Evolutionary conservation across 306 rosid species (phyloP).

Genomic region (Boehmeria nivea): DNA sequence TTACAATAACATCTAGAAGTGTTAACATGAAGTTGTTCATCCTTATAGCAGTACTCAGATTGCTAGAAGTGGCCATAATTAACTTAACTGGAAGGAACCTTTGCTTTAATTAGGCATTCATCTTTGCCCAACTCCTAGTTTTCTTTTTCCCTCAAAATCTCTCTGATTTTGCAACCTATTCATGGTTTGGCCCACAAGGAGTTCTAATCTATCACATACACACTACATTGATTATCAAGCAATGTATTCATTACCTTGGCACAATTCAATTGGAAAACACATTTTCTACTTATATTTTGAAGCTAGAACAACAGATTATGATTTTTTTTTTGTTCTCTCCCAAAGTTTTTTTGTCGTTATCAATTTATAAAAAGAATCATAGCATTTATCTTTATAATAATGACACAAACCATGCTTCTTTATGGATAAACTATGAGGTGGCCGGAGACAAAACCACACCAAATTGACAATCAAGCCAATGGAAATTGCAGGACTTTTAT

Average conservation of each 20-base stretch:
- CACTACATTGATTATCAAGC: neutral
- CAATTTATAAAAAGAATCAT: neutral
- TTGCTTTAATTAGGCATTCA: too few relatives aligned
- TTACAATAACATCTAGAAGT: too few relatives aligned
- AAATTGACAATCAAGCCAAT: neutral
- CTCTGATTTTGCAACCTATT: too few relatives aligned
- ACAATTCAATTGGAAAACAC: neutral
- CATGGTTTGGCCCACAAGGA: neutral
- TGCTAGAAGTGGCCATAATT: too few relatives aligned
- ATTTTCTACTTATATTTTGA: neutral
- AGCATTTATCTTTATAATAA: neutral
- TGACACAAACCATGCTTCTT: slow-evolving; percentile 9
- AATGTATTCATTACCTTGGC: neutral
- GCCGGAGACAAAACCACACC: neutral
- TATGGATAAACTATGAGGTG: slow-evolving; percentile 3
- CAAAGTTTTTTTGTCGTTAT: slow-evolving; percentile 4
- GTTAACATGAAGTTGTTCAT: too few relatives aligned
- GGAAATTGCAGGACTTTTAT: neutral
- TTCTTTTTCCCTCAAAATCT: too few relatives aligned
- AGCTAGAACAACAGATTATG: neutral
- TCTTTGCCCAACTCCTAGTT: too few relatives aligned
- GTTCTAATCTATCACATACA: neutral
- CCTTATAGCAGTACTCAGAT: too few relatives aligned
- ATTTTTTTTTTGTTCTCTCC: neutral
- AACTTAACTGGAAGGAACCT: too few relatives aligned